Percentiles rank a stretch among this genome's conserved stretches.
phyloP scores from a whole-genome alignment of 1,284 basidiomycete species.

The Neonothopanus nambi region DNA sequence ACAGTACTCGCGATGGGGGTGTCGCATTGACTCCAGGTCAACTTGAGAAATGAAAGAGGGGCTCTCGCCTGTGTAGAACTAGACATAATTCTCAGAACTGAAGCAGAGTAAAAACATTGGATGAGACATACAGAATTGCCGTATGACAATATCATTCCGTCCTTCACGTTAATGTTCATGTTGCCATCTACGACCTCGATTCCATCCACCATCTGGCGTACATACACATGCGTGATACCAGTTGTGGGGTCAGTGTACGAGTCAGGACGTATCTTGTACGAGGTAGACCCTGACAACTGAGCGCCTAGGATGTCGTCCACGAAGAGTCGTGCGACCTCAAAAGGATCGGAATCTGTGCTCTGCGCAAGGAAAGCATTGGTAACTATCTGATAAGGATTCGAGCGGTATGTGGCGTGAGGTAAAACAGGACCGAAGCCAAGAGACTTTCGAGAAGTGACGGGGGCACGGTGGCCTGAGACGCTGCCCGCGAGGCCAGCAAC shows the following conservation, averaged over 20 bases:
- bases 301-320: constrained; percentile 47
- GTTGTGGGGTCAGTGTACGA: constrained; percentile 86
- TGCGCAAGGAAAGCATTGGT: constrained; percentile 41
- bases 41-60: constrained; percentile 39
- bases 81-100: constrained; percentile 16
- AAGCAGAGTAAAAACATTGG: constrained; percentile 22
- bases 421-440: constrained; percentile 78
- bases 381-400: constrained; percentile 47
- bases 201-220: constrained; percentile 79
- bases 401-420: constrained; percentile 68
- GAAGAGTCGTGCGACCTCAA: constrained; percentile 62
- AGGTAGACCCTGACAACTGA: constrained; percentile 38
- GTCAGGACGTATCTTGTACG: constrained; percentile 69
- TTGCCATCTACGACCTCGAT: constrained; percentile 87
- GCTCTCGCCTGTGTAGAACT: constrained; percentile 67
- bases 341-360: constrained; percentile 44
- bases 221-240: constrained; percentile 84
- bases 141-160: constrained; percentile 77
- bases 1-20: constrained; percentile 63
- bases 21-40: constrained; percentile 33
- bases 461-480: constrained; percentile 12
- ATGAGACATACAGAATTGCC: constrained; percentile 70
- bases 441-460: constrained; percentile 57
- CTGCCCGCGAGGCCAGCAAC: constrained; percentile 15
- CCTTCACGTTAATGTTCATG: constrained; percentile 87